These are phyloP conservation scores for Cyberlindnera americana DNA, from an alignment of 805 yeast species.

Conservation along the genomic window DNA sequence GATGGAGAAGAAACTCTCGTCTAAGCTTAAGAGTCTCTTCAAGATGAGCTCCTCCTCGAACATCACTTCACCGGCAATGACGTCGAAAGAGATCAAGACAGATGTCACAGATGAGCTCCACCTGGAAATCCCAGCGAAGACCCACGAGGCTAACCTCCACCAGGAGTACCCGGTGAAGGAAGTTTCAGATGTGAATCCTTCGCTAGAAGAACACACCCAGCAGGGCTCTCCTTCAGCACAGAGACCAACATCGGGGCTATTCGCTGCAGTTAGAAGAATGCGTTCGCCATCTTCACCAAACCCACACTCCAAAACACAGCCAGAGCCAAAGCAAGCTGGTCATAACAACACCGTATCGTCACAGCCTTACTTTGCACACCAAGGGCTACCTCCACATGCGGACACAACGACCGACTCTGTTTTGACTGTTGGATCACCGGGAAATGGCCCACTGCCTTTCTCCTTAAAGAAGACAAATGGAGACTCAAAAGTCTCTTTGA, in stretches of 20 bases:
- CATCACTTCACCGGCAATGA: conserved; percentile 16
- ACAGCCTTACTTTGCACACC: conserved; percentile 54
- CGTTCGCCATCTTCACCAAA: conserved; percentile 34
- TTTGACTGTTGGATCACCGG: conserved; percentile 10
- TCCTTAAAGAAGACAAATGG: conserved; percentile 27
- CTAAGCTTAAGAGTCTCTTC: conserved; percentile 25
- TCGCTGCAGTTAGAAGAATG: conserved; percentile 28
- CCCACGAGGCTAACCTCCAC: conserved; percentile 14
- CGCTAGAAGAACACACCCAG: conserved; percentile 9
- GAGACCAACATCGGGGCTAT: conserved; percentile 11
- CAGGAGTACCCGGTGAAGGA: conserved; percentile 12
- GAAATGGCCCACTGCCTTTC: conserved; percentile 31
- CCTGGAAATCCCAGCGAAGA: conserved; percentile 16
- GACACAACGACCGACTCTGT: conserved; percentile 11
- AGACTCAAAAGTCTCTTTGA: conserved; percentile 25
- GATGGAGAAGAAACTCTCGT: conserved; percentile 14
- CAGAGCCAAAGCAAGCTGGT: conserved; percentile 3
- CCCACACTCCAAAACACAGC: conserved; percentile 14
- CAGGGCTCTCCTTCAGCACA: conserved; percentile 9
- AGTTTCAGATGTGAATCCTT: conserved; percentile 1
- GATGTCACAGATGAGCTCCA: conserved; percentile 9
- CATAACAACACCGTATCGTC: conserved; percentile 22
- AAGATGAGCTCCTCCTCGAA: conserved; percentile 17
- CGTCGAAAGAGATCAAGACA: conserved; percentile 9
- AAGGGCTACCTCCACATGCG: conserved; percentile 56